Base-by-base conservation (phyloP, 2,329 filamentous ascomycete species). In the Helminthosporium solani region DNA sequence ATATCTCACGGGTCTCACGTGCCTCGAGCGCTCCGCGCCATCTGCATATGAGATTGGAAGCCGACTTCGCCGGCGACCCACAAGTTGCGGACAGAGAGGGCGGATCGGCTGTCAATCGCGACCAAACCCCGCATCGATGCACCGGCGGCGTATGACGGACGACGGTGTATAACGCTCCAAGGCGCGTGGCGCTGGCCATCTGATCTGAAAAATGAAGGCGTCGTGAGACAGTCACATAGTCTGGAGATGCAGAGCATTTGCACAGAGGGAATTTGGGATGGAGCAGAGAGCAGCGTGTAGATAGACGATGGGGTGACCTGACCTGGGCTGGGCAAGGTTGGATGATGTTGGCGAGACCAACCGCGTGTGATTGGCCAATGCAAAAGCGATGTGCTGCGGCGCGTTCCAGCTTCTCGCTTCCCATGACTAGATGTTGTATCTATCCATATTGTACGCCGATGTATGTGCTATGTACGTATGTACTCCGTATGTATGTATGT, bases 51-150 rank as follows among this genome's bases (percentile, higher is more conserved):
- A n/a, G n/a, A n/a, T n/a, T n/a, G n/a, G n/a, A 46, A 48, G 40
- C 42, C 28, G 43, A 40, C 42, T 35, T 48, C 47, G 47, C 42
- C 40, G 16, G 28, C 12, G 40, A 36, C 41, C 44, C 42, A 41
- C 46, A 38, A 44, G 36, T 14, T 31, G 21, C 41, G 38, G 45
- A 28, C 44, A 36, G 33, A 46, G 44, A 42, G 30, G 44, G 35
- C 21, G 33, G 42, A 30, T 16, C 14, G 40, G 40, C 30, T 25
- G 49, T 40, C 45, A 48, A n/a, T 30, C 27, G 27, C 31, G n/a
- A 47, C 38, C 37, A 41, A 41, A 50, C 44, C 46, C 54, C 54
- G 54, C 54, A 54, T 54, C 39, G n/a, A 18, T 34, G 25, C 25
- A 27, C 12, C 28, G 28, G 23, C 23, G 44, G 41, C 35, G 35